A percentile compares a stretch with the other conserved stretches of the same genome.
These are phyloP conservation scores for Dissophora ornata DNA, from an alignment of 192 early-diverging fungal species.

Conservation along the genomic window DNA sequence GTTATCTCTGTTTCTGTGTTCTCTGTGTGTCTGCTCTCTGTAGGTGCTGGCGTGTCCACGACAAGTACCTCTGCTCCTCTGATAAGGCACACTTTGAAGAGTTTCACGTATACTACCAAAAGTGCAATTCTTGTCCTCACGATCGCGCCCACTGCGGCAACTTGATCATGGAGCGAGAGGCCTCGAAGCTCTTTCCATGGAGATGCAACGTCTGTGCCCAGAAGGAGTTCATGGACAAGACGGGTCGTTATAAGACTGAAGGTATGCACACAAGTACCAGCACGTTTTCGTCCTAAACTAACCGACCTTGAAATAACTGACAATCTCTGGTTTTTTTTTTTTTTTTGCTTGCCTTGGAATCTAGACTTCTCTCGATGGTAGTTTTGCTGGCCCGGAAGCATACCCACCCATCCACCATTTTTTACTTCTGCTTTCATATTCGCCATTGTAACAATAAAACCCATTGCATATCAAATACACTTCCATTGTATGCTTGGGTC, in stretches of 20 bases:
- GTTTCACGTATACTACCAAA: slow-evolving; percentile 53
- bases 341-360: no score
- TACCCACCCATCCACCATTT: no score
- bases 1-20: no score
- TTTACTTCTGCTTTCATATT: no score
- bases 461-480: neutral
- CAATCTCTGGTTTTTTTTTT: no score
- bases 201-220: slow-evolving; percentile 51
- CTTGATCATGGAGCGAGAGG: slow-evolving; percentile 48
- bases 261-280: slow-evolving; percentile 20
- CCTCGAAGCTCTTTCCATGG: slow-evolving; percentile 52
- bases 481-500: neutral
- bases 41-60: slow-evolving; percentile 55
- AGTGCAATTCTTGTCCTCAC: slow-evolving; percentile 54
- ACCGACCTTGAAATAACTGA: no score
- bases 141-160: slow-evolving; percentile 52
- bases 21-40: no score
- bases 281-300: no score
- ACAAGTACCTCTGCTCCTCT: slow-evolving; percentile 48
- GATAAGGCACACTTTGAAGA: slow-evolving; percentile 51
- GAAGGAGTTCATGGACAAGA: slow-evolving; percentile 49
- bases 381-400: neutral
- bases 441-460: slow-evolving; percentile 11
- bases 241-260: slow-evolving; percentile 50
- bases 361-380: slow-evolving; percentile 54